Percentiles rank a stretch among this genome's conserved stretches.
phyloP scores from a whole-genome alignment of 371 early-diverging fungal species.

The Lichtheimia ramosa region DNA sequence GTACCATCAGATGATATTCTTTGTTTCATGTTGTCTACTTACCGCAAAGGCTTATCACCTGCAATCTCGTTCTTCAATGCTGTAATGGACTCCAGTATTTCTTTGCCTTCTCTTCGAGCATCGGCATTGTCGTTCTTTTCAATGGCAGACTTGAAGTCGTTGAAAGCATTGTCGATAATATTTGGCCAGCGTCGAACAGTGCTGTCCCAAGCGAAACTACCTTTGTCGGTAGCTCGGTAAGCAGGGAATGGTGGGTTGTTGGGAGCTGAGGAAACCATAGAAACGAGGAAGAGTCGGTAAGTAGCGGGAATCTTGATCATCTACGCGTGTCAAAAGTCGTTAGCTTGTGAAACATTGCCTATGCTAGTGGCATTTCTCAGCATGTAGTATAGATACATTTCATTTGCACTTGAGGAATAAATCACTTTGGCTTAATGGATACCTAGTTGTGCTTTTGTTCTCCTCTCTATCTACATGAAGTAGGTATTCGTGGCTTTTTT shows the following conservation, averaged over 20 bases:
- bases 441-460: too few species aligned
- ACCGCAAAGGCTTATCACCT: conserved; percentile 64
- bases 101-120: conserved; percentile 61
- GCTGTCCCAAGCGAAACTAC: conserved; percentile 79
- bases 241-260: conserved; percentile 69
- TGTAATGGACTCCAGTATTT: conserved; percentile 58
- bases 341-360: too few species aligned
- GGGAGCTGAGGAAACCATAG: conserved; percentile 34
- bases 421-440: too few species aligned
- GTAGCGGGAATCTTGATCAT: too few species aligned
- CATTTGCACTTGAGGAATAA: too few species aligned
- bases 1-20: not conserved
- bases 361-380: too few species aligned
- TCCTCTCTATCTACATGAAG: too few species aligned
- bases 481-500: too few species aligned
- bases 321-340: too few species aligned
- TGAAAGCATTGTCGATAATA: conserved; percentile 76
- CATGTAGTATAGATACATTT: too few species aligned
- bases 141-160: conserved; percentile 56
- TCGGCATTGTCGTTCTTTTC: conserved; percentile 20
- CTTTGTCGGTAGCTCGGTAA: conserved; percentile 61
- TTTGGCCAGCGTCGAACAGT: conserved; percentile 79
- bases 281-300: not conserved
- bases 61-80: conserved; percentile 70
- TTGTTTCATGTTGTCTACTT: conserved; percentile 7